Evolutionary conservation across 2,329 filamentous ascomycete genomes (phyloP), one percentile per base, ranked within the genome.

Genomic region (Torrubiella hemipterigena): DNA sequence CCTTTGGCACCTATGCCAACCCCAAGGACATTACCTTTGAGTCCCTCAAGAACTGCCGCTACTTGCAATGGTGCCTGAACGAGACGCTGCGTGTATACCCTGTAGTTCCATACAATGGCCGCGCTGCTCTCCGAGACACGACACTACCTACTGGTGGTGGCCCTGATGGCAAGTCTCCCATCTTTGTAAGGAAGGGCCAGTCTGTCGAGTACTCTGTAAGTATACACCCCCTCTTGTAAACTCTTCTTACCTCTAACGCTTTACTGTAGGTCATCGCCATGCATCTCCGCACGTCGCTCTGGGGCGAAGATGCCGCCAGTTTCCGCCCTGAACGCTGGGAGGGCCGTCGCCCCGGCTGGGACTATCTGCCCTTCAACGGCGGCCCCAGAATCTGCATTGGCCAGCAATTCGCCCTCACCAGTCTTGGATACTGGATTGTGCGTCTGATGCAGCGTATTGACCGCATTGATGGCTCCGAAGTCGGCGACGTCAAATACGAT

Each of bases 351-450:
- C 6, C 22, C 5, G 22, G 22, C 5, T 24, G 22, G 22, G 22
- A 71, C 40, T 80, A 77, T 45, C 62, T 80, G 13, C 75, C 76
- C 7, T 42, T 42, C 39, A 42, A 41, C 25, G 40, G 39, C 11
- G 40, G 40, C 2, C 40, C 40, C 12, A 38, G 40, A 16, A 42
- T 42, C 20, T 77, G 76, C 50, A 67, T 81, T 35, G 75, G 76
- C 4, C 76, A 82, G 61, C 76, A 83, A 51, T 82, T 81, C 45
- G 78, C 78, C 6, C 54, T 82, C 23, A 80, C 75, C 0, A 77
- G 82, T 57, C 75, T 76, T 54, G 59, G 56, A 12, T 83, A 83
- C 48, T 72, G 75, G 13, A 61, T 81, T 40, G 72, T 75, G 18
- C 58, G 78, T 29, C 45, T 84, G 38, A 65, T 82, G 46, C 79